Evolutionary conservation across 1,284 basidiomycete species (phyloP), one percentile per base, ranked within the genome.

Genomic region (Earliella scabrosa): DNA sequence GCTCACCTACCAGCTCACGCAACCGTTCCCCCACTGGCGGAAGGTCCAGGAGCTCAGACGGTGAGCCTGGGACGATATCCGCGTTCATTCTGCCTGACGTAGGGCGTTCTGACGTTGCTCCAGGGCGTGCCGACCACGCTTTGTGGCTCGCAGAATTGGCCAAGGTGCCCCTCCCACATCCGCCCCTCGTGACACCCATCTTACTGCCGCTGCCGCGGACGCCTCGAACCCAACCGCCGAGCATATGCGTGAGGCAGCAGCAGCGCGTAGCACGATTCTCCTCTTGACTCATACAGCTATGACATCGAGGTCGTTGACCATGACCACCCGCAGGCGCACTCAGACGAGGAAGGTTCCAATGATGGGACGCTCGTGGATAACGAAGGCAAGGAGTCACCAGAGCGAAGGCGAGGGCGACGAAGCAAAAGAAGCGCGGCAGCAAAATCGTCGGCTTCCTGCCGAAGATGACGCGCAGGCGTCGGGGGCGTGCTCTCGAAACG

Each of bases 61-160:
- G 77, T 79, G 70, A 64, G 44, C 58, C 1, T 60, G 50, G 40
- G 54, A n/a, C 18, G 4, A 1, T 57, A 16, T 44, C 16, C 11
- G 27, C 11, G 13, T 45, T 16, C 1, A 10, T 39, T 39, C 24
- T 34, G 14, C 13, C 23, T 21, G 7, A 31, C n/a, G 26, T 16
- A 20, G 16, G 41, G 2, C 8, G 45, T 16, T 24, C 10, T 21
- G 68, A 78, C 78, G 2, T 61, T 84, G 36, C 66, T 83, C 16
- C 75, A 72, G 21, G 75, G 79, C 10, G 81, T 82, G 0, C 83
- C 83, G 3, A 85, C 82, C 4, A 79, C 82, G 29, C 65, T 84
- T 27, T 83, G 3, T 74, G 82, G 14, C 74, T 82, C 26, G 77
- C 74, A 6, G 81, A 83, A 60, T 71, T 70, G 0, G 68, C 69